Percentiles rank a stretch among this genome's conserved stretches.
phyloP scores from a whole-genome alignment of 345 rosid genomes.

The Carallia brachiata region DNA sequence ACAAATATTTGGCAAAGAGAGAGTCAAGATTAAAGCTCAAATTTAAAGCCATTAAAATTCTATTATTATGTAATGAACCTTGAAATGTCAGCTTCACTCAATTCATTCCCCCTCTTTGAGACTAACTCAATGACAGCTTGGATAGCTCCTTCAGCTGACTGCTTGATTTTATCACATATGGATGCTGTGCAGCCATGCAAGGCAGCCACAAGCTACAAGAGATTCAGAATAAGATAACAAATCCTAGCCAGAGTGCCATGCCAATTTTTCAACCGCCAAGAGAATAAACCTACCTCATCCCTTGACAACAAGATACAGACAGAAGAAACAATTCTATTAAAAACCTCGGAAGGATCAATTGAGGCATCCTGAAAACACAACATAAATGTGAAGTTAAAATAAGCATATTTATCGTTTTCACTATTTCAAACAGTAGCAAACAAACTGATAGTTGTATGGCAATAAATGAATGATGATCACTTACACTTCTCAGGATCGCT shows the following conservation, averaged over 20 bases:
- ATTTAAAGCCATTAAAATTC: conserved; percentile 12
- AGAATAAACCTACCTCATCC: conserved; percentile 64
- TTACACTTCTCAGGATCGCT: conserved; percentile 86
- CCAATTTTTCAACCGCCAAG: conserved; percentile 14
- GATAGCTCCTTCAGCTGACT: conserved; percentile 92
- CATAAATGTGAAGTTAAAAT: neutral
- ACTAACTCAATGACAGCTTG: conserved; percentile 93
- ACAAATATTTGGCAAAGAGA: neutral
- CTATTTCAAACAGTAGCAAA: conserved; percentile 10
- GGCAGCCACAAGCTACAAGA: conserved; percentile 77
- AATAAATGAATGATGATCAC: conserved; percentile 24
- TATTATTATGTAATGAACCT: conserved; percentile 42
- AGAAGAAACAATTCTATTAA: conserved; percentile 86
- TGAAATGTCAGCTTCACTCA: conserved; percentile 66
- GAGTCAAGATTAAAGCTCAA: conserved; percentile 1
- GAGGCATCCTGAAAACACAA: conserved; percentile 78
- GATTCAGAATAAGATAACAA: conserved; percentile 30
- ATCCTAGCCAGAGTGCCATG: conserved; percentile 5
- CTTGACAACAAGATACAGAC: conserved; percentile 62
- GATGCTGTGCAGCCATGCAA: conserved; percentile 71
- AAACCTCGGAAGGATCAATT: conserved; percentile 96
- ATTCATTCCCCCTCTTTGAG: conserved; percentile 68
- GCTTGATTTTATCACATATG: conserved; percentile 82
- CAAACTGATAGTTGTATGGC: conserved; percentile 1
- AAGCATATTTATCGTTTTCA: neutral